These are phyloP conservation scores for Ophioceras dolichostomum DNA, from an alignment of 2,329 filamentous ascomycete genomes.

Conservation along the genomic window DNA sequence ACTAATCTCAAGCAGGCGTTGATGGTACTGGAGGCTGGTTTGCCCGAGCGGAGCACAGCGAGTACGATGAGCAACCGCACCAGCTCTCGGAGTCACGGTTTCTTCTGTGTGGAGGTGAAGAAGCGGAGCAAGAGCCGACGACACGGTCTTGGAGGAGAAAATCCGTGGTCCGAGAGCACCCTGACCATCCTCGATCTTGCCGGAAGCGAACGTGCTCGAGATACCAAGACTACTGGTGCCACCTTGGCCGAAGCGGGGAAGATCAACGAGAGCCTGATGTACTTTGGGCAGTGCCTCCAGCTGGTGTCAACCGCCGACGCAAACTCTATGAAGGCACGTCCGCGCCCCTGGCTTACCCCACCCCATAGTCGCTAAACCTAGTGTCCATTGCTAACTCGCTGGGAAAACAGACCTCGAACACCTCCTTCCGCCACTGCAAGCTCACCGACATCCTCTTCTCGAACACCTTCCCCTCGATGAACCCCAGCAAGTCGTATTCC, in stretches of 20 bases:
- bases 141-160: slow-evolving; percentile 17
- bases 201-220: slow-evolving; percentile 83
- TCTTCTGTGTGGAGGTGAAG: slow-evolving; percentile 92
- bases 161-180: slow-evolving; percentile 62
- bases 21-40: slow-evolving; percentile 77
- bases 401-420: neutral
- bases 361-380: neutral
- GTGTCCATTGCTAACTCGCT: slow-evolving; percentile 4
- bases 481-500: slow-evolving; percentile 26
- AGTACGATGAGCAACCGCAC: slow-evolving; percentile 90
- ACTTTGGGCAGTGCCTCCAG: slow-evolving; percentile 89
- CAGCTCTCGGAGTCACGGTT: slow-evolving; percentile 86
- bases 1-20: slow-evolving; percentile 71
- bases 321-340: slow-evolving; percentile 56
- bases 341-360: neutral
- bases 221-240: slow-evolving; percentile 86
- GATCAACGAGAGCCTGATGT: slow-evolving; percentile 98
- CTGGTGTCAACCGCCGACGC: slow-evolving; percentile 78
- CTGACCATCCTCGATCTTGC: slow-evolving; percentile 87
- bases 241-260: slow-evolving; percentile 93
- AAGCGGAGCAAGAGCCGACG: slow-evolving; percentile 42
- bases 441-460: slow-evolving; percentile 76
- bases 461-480: slow-evolving; percentile 66
- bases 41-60: slow-evolving; percentile 76
- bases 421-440: slow-evolving; percentile 75